Evolutionary conservation across 1,139 yeast genomes (phyloP), one percentile per base, ranked within the genome.

Genomic region (Kurtzmaniella natalensis): DNA sequence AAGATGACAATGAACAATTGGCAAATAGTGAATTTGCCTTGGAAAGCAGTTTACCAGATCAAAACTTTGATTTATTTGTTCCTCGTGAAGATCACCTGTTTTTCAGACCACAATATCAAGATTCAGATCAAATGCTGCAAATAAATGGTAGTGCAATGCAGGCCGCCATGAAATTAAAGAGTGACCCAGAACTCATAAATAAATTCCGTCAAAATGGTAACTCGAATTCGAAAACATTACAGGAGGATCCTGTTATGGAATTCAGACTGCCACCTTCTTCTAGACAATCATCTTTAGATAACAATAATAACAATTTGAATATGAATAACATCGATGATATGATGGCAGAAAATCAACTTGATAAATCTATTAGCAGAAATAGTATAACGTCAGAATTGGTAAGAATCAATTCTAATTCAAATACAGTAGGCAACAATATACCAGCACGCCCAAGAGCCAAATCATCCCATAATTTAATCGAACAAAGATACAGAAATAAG

Each of bases 401-500:
- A 23, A 11, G 26, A 13, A 13, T 11, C 6, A 5, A 11, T 5
- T 11, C 16, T 16, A 23, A 11, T n/a, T n/a, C n/a, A n/a, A n/a
- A n/a, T n/a, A n/a, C n/a, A n/a, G n/a, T n/a, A n/a, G n/a, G n/a
- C n/a, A n/a, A n/a, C n/a, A n/a, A 19, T 3, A 6, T 9, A 13
- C 10, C 20, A 10, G 13, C 11, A 7, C 32, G 43, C 30, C 49
- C 57, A 19, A 40, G 47, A 32, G 48, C 52, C 20, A 61, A 59
- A 36, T 60, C 67, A 1, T 61, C 71, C 5, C 74, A 68, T 48
- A 68, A 67, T 39, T 61, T 68, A 4, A 66, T 68, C 35, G 74
- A 68, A 41, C 74, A 68, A 44, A 43, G 74, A 35, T 67, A 67
- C 47, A 47, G 74, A 37, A 66, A 68, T 48, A 67, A 65, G 40